phyloP scores from a whole-genome alignment of 1,284 basidiomycete species.

The Cryptococcus sp. region DNA sequence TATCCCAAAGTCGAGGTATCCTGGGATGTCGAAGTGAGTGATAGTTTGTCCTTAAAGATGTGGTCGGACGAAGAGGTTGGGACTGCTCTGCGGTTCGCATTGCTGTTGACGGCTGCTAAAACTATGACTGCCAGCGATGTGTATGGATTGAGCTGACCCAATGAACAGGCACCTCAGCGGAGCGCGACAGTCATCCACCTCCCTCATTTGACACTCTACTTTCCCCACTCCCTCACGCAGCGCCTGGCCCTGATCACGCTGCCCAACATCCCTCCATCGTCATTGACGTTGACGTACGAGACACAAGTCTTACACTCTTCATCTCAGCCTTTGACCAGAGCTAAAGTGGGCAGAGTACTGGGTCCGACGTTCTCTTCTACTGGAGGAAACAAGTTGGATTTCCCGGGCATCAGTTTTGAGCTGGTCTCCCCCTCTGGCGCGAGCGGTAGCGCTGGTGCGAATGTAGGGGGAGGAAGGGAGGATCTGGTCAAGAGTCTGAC shows the following conservation, averaged over 20 bases:
- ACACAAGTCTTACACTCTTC: slow-evolving; percentile 61
- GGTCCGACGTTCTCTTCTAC: slow-evolving; percentile 73
- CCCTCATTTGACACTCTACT: slow-evolving; percentile 18
- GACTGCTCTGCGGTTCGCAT: background rate
- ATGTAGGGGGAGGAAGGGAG: slow-evolving; percentile 40
- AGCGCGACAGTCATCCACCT: slow-evolving; percentile 76
- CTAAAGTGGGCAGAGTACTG: slow-evolving; percentile 70
- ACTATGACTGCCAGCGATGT: no score
- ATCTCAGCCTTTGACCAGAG: slow-evolving; percentile 62
- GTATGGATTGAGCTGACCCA: background rate
- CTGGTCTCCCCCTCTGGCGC: slow-evolving; percentile 48
- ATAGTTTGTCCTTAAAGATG: background rate
- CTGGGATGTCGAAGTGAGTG: slow-evolving; percentile 68
- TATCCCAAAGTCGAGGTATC: slow-evolving; percentile 82
- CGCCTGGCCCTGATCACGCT: slow-evolving; percentile 72
- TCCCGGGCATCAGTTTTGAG: slow-evolving; percentile 79
- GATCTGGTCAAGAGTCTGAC: slow-evolving; percentile 33
- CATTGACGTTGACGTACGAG: slow-evolving; percentile 68
- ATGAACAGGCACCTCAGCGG: slow-evolving; percentile 54
- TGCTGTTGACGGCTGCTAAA: no score
- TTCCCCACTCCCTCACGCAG: slow-evolving; percentile 60
- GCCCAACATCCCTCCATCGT: slow-evolving; percentile 52
- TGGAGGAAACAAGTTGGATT: slow-evolving; percentile 47
- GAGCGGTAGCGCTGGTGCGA: slow-evolving; percentile 57
- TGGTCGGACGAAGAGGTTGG: background rate